Evolutionary conservation across 768 basidiomycete genomes (phyloP).

Genomic region (Naganishia kalamii): DNA sequence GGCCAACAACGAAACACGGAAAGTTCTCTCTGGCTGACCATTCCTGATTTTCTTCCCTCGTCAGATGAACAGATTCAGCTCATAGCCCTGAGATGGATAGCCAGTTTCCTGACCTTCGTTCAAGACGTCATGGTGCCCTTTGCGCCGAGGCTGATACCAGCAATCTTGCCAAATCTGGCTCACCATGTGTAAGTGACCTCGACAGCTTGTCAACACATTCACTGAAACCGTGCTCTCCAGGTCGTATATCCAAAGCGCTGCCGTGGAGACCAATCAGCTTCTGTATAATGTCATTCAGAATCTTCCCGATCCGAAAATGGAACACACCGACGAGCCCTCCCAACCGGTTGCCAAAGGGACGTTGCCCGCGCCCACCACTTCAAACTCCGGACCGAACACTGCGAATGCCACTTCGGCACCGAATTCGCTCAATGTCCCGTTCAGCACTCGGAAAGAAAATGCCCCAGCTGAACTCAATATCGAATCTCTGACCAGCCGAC

Average conservation of each 20-base stretch:
- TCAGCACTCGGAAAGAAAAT: background rate
- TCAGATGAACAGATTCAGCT: conserved; percentile 91
- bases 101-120: conserved; percentile 78
- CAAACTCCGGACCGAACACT: conserved; percentile 26
- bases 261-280: conserved; percentile 75
- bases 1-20: conserved; percentile 37
- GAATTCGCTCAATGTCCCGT: conserved; percentile 9
- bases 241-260: conserved; percentile 77
- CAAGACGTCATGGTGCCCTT: conserved; percentile 91
- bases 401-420: conserved; percentile 18
- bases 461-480: background rate
- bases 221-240: conserved; percentile 22
- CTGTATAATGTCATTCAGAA: conserved; percentile 78
- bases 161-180: conserved; percentile 88
- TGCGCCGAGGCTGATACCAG: conserved; percentile 83
- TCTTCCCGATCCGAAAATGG: conserved; percentile 59
- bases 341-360: conserved; percentile 6
- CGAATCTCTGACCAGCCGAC: background rate
- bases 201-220: conserved; percentile 20
- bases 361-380: conserved; percentile 30
- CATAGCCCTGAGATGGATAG: conserved; percentile 86
- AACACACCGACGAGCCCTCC: background rate
- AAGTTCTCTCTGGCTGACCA: background rate
- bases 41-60: background rate
- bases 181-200: conserved; percentile 58